Base-by-base conservation (phyloP, 306 rosid species). In the Vicia faba region DNA sequence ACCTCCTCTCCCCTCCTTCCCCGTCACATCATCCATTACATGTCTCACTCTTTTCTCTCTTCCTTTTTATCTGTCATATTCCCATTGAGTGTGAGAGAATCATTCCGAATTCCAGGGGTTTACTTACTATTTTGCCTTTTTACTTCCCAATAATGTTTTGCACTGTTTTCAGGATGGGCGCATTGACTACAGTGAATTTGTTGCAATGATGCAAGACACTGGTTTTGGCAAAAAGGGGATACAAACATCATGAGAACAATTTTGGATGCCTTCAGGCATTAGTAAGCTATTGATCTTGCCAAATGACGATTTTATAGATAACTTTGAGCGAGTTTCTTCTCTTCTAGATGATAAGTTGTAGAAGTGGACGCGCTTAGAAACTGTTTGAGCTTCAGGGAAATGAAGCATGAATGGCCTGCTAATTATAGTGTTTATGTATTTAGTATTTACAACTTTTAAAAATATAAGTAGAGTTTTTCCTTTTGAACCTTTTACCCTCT, bases 171-270 rank as follows among this genome's bases (percentile, higher is more conserved):
- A 93, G 99, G 99, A 93, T 65, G 95, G 99, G n/a, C 95, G 84
- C 43, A 93, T 93, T 68, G 99, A 93, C 84, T 93, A 93, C 66
- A 86, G 69, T 48, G 99, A 93, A 85, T 93, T 93, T 78, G 90
- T 68, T 31, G 99, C 90, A 43, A 90, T 93, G 99, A 93, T 93
- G 99, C 86, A 86, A 87, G 99, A 90, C 79, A 84, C 86, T 15
- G 83, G 70, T 70, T 87, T 87, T 63, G 81, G 86, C 74, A 73
- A 78, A 78, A 72, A 8, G 68, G 83, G 83, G 13, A 16, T 74
- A 51, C 45, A 78, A 61, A 69, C 23, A 69, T 14, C 81, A 72
- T 61, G 80, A 81, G 82, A 44, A 73, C 66, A 77, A 51, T 66
- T 64, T 41, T 55, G 70, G 75, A 70, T 73, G 58, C 73, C 70